phyloP scores from a whole-genome alignment of 148 eudicot species.

The Simmondsia chinensis region DNA sequence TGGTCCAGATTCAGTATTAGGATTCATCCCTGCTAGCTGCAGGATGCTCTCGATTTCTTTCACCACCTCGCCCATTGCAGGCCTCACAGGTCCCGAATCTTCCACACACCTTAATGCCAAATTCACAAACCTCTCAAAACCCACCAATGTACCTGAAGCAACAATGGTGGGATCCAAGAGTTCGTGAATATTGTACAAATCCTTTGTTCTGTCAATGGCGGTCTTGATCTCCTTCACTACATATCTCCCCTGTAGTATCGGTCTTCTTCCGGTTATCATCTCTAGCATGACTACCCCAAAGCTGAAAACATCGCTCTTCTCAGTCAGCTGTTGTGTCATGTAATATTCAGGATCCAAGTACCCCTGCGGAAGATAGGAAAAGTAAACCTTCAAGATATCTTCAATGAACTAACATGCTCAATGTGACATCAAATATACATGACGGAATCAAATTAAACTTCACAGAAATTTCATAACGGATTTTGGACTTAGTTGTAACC shows the following conservation, averaged over 20 bases:
- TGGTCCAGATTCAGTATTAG: slow-evolving; percentile 45
- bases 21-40: slow-evolving; percentile 56
- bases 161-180: slow-evolving; percentile 38
- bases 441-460: too few relatives aligned
- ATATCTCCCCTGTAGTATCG: slow-evolving; percentile 56
- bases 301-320: slow-evolving; percentile 79
- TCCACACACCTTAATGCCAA: slow-evolving; percentile 56
- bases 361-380: slow-evolving; percentile 32
- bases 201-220: slow-evolving; percentile 35
- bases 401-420: too few relatives aligned
- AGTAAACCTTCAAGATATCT: neutral
- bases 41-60: slow-evolving; percentile 61
- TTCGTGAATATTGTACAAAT: slow-evolving; percentile 36
- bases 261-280: slow-evolving; percentile 49
- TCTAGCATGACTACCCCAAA: slow-evolving; percentile 68
- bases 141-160: slow-evolving; percentile 20
- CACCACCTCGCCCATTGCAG: slow-evolving; percentile 70
- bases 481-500: too few relatives aligned
- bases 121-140: slow-evolving; percentile 50
- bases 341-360: slow-evolving; percentile 84
- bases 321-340: slow-evolving; percentile 69
- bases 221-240: slow-evolving; percentile 47
- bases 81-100: slow-evolving; percentile 40
- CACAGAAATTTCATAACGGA: too few relatives aligned
- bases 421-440: too few relatives aligned